A percentile compares a stretch with the other conserved stretches of the same genome.
These are phyloP conservation scores for Fistulifera pelliculosa DNA, from an alignment of 108 stramenopile species.

Conservation along the genomic window DNA sequence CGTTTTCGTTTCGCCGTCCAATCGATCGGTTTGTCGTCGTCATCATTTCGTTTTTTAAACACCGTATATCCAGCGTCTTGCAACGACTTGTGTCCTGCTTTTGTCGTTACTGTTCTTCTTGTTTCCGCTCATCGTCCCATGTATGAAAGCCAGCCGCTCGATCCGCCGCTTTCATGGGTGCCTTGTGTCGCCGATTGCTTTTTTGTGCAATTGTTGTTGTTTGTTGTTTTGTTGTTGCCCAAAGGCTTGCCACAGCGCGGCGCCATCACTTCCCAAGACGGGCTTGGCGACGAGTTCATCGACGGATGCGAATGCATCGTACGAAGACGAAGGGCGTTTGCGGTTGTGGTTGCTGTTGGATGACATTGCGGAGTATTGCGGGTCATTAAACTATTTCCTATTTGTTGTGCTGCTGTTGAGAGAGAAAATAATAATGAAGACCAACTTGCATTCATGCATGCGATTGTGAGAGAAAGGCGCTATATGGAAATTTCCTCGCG, in stretches of 20 bases:
- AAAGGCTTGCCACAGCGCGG: conserved; percentile 68
- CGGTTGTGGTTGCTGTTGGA: too few species aligned
- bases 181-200: conserved; percentile 35
- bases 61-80: conserved; percentile 25
- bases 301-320: conserved; percentile 65
- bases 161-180: conserved; percentile 68
- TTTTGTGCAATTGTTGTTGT: conserved; percentile 6
- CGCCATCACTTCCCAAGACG: conserved; percentile 72
- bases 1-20: conserved; percentile 42
- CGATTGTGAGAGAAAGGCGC: too few species aligned
- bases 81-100: conserved; percentile 13
- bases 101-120: conserved; percentile 48
- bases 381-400: too few species aligned
- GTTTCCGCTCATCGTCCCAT: conserved; percentile 59
- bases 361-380: too few species aligned
- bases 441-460: too few species aligned
- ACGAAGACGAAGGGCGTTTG: too few species aligned
- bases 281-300: conserved; percentile 73
- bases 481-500: too few species aligned
- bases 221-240: too few species aligned
- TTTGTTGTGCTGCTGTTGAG: too few species aligned
- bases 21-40: conserved; percentile 39
- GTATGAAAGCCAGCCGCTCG: conserved; percentile 48
- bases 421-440: too few species aligned
- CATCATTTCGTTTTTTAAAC: conserved; percentile 28